Base-by-base conservation (phyloP, 1,139 yeast genomes). In the Suhomyces wounanorum region DNA sequence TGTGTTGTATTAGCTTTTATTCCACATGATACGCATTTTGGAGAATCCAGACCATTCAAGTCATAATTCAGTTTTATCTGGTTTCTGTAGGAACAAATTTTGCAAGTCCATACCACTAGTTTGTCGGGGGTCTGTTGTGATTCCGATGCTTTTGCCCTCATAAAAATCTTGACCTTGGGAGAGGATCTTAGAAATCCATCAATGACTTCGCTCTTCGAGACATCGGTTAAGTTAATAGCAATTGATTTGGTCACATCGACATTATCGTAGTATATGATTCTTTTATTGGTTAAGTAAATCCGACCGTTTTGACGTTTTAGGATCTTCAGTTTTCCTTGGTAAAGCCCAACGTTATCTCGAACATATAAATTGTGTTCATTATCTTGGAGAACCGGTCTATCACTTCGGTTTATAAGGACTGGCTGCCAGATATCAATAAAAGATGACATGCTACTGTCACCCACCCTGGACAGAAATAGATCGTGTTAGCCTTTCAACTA, bases 11-110 rank as follows among this genome's bases (percentile, higher is more conserved):
- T 48, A 1, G 63, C 60, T 9, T 56, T 60, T 23, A 91, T 83
- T 1, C 98, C 98, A 70, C 98, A 92, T 3, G 88, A 85, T 9
- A 70, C 70, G 66, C 98, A 92, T 16, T 70, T 66, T 0, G 94
- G 91, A 8, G 79, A 55, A 3, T 60, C 62, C 17, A 66, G 67
- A 1, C 63, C 60, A 4, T 68, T 66, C 33, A 68, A 63, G 39
- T 71, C 72, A 30, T 73, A 64, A 14, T 67, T 69, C 1, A 70
- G 59, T 1, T 68, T 62, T 4, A 82, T 64, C 26, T 73, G 73
- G 62, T 91, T 91, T 25, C 85, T 77, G 59, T 78, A 87, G 40
- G 85, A 85, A 65, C 98, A 92, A 4, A 92, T 91, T 11, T 88
- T 85, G 65, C 98, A 92, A 1, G 81, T 78, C 97, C 97, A 92